Evolutionary conservation across 306 rosid genomes (phyloP).

Genomic region (Biancaea sappan): DNA sequence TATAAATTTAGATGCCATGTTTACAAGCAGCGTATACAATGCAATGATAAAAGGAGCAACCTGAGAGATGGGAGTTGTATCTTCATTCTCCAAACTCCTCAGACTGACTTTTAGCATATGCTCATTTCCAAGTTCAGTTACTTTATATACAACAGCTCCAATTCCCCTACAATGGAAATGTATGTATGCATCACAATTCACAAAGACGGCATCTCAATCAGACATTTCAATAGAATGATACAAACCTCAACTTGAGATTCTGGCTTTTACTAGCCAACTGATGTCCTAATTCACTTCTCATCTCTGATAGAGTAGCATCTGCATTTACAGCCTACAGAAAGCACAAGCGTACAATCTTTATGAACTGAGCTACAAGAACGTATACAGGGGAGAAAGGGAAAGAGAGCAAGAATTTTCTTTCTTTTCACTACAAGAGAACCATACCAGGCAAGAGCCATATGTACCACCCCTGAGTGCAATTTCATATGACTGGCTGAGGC

Average conservation of each 20-base stretch:
- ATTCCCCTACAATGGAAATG: constrained; percentile 58
- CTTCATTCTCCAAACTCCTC: constrained; percentile 68
- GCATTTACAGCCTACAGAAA: constrained; percentile 73
- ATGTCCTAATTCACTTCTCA: constrained; percentile 88
- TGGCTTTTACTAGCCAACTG: constrained; percentile 82
- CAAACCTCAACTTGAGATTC: constrained; percentile 67
- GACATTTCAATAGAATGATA: constrained; percentile 11
- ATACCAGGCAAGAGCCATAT: constrained; percentile 80
- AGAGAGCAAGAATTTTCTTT: background rate
- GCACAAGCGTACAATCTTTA: background rate
- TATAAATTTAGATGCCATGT: background rate
- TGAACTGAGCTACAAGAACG: background rate
- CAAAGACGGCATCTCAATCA: constrained; percentile 2
- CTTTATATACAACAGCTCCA: constrained; percentile 79
- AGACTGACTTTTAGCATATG: constrained; percentile 73
- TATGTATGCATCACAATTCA: no score
- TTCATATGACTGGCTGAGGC: constrained; percentile 61
- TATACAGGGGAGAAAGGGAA: background rate
- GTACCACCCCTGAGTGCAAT: constrained; percentile 68
- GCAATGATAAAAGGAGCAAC: constrained; percentile 39
- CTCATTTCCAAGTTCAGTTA: constrained; percentile 67
- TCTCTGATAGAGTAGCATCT: constrained; percentile 57
- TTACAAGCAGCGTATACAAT: background rate
- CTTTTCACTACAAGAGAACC: no score
- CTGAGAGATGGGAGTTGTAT: constrained; percentile 77